Conservation (phyloP, 169 alveolate species). For the Plasmodium falciparum region DNA sequence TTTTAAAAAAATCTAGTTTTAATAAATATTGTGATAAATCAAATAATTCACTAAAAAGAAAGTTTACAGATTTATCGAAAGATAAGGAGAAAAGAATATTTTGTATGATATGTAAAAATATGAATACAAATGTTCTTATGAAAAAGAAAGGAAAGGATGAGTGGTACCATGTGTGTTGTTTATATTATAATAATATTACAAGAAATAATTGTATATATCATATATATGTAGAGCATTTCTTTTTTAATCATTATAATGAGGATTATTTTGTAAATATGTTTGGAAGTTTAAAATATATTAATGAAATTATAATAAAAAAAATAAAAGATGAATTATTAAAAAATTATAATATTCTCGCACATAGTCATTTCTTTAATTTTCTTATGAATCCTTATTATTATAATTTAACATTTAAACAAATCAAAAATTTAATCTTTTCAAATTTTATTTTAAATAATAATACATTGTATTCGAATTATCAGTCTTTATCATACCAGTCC, state of each 20-base stretch:
- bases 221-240: slow-evolving; percentile 33
- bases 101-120: slow-evolving; percentile 21
- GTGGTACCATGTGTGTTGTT: slow-evolving; percentile 51
- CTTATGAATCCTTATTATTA: slow-evolving; percentile 51
- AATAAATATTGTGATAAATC: too few relatives aligned
- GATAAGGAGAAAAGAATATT: background rate
- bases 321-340: slow-evolving; percentile 18
- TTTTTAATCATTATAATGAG: slow-evolving; percentile 32
- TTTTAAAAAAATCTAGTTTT: too few relatives aligned
- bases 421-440: slow-evolving; percentile 18
- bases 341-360: slow-evolving; percentile 7
- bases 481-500: too few relatives aligned
- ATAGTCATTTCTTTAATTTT: slow-evolving; percentile 42
- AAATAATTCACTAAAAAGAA: too few relatives aligned
- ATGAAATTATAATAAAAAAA: slow-evolving; percentile 30
- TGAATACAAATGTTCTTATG: slow-evolving; percentile 28
- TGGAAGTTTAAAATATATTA: slow-evolving; percentile 8
- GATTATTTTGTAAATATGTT: slow-evolving; percentile 47
- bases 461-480: background rate
- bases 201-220: slow-evolving; percentile 11
- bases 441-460: slow-evolving; percentile 29
- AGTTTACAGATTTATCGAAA: background rate
- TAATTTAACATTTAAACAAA: slow-evolving; percentile 44
- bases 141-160: slow-evolving; percentile 11
- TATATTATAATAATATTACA: slow-evolving; percentile 46